Conservation (phyloP, 1,284 basidiomycete species). For the Neonothopanus nambi region DNA sequence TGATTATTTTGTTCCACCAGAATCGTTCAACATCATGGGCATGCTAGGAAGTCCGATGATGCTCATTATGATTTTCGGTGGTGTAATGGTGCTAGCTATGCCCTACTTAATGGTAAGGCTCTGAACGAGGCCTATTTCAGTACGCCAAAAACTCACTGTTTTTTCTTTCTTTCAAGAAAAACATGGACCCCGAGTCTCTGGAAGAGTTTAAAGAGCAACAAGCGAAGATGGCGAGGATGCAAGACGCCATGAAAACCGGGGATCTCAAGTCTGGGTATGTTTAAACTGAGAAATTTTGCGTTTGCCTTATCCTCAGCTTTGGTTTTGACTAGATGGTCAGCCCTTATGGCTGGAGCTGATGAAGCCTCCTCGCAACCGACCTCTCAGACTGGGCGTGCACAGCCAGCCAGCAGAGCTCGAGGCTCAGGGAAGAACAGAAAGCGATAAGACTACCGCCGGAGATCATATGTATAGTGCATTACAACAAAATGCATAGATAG, state of each 20-base stretch:
- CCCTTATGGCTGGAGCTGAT: slow-evolving; percentile 30
- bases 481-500: too few species aligned
- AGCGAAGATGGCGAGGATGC: slow-evolving; percentile 57
- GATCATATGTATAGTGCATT: too few species aligned
- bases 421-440: slow-evolving; percentile 14
- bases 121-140: not conserved
- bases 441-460: slow-evolving; percentile 1
- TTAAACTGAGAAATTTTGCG: not conserved
- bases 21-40: slow-evolving; percentile 73
- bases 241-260: slow-evolving; percentile 58
- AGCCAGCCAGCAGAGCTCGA: slow-evolving; percentile 7
- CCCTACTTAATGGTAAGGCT: slow-evolving; percentile 73
- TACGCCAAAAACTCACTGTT: slow-evolving; percentile 4
- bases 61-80: slow-evolving; percentile 76
- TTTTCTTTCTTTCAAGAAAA: slow-evolving; percentile 52
- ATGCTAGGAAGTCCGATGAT: slow-evolving; percentile 91
- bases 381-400: slow-evolving; percentile 4
- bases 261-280: slow-evolving; percentile 58
- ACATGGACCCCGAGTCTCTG: slow-evolving; percentile 74
- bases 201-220: slow-evolving; percentile 73
- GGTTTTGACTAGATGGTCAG: slow-evolving; percentile 38
- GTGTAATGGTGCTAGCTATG: slow-evolving; percentile 71
- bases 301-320: slow-evolving; percentile 2
- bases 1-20: slow-evolving; percentile 66
- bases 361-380: slow-evolving; percentile 5